Base-by-base conservation (phyloP, 345 rosid species). In the Populus nigra region DNA sequence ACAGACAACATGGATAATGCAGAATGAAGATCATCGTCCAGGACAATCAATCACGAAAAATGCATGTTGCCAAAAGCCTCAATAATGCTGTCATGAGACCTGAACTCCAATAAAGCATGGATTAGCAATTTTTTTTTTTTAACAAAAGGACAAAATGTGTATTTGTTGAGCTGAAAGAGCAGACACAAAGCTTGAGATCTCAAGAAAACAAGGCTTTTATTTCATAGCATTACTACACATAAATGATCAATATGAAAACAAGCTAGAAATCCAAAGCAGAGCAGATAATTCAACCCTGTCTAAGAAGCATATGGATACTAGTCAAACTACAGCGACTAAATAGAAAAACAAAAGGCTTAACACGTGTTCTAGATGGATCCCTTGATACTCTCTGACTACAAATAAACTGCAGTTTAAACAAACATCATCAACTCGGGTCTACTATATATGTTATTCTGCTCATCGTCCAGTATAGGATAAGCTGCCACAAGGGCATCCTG, bases 401-500 rank as follows among this genome's bases (percentile, higher is more conserved):
- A 7, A 11, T 3, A 41, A 41, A 39, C 11, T 38, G 43, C 80
- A 62, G 43, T 50, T 84, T 78, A 91, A 39, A 91, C 55, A 50
- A 96, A 94, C 97, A 94, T 91, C 45, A 86, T 75, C 65, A 96
- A 86, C 94, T 96, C 99, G 2, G 99, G 97, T 85, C 99, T 86
- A 82, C 99, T 91, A 66, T 87, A 92, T 25, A 92, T 77, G 68
- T 96, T 96, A 73, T 69, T 87, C 71, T 90, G 94, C 78, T 91
- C 97, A 65, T 92, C 98, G 9, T 88, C 94, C 67, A 96, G 87
- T 4, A 84, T 77, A 0, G 99, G 99, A 85, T 94, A 94, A 4
- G 99, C 91, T 2, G 99, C 97, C 43, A 96, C 99, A 8, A 96
- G 94, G 7, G 99, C 86, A 76, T 96, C 98, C 78, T 94, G 98